These are phyloP conservation scores for Tulasnella sp. DNA, from an alignment of 768 basidiomycete genomes.

Conservation along the genomic window DNA sequence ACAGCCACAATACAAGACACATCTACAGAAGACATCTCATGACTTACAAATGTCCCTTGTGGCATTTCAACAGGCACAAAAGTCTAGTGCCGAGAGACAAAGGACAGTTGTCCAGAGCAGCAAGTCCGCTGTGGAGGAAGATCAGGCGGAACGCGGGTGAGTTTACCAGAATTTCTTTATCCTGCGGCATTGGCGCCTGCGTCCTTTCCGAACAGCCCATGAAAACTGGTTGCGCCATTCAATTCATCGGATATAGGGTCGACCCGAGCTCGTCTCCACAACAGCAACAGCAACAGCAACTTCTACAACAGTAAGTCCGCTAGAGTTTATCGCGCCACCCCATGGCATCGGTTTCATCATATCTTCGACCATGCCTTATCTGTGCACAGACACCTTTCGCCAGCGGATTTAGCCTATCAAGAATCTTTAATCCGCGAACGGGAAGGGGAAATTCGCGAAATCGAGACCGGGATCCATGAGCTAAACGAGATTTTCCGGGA, in stretches of 20 bases:
- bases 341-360: too few relatives aligned
- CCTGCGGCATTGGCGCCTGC: neutral
- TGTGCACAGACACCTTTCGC: conserved; percentile 51
- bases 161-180: neutral
- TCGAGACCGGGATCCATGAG: conserved; percentile 94
- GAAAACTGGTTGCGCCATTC: neutral
- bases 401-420: conserved; percentile 89
- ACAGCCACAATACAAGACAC: conserved; percentile 70
- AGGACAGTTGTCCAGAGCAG: conserved; percentile 80
- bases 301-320: conserved; percentile 15
- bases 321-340: neutral
- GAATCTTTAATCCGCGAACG: conserved; percentile 91
- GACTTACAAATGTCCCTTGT: conserved; percentile 85
- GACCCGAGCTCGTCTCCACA: conserved; percentile 11
- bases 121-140: conserved; percentile 73
- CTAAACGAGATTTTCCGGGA: conserved; percentile 94
- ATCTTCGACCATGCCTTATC: too few relatives aligned
- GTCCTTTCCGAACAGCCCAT: conserved; percentile 3
- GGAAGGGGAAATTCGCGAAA: conserved; percentile 89
- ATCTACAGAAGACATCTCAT: conserved; percentile 84
- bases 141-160: conserved; percentile 29
- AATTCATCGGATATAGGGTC: neutral
- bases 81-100: conserved; percentile 81
- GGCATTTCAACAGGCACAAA: conserved; percentile 86
- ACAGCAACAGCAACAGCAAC: conserved; percentile 18